Evolutionary conservation across 148 eudicot genomes (phyloP).

Genomic region (Arctostaphylos glauca): DNA sequence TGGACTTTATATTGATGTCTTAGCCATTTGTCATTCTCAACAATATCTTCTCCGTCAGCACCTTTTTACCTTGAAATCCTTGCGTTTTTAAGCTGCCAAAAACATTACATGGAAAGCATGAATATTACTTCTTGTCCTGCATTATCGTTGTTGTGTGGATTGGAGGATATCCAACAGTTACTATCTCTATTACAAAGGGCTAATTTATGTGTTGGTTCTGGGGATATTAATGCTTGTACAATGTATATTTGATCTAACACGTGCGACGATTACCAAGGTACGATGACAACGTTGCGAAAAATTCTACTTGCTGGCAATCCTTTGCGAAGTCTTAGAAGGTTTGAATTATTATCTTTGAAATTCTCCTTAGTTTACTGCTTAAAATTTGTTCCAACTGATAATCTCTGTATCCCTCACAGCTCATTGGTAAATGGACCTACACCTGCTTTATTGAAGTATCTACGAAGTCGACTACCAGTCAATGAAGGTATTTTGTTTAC

Average conservation of each 20-base stretch:
- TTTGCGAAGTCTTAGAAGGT: conserved; percentile 89
- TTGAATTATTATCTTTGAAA: conserved; percentile 11
- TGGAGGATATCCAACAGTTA: not conserved
- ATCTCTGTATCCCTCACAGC: conserved; percentile 34
- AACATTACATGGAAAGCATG: not conserved
- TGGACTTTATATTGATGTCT: not conserved
- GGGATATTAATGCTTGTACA: not conserved
- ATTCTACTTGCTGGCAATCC: conserved; percentile 93
- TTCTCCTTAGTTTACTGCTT: conserved; percentile 11
- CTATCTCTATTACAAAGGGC: not conserved
- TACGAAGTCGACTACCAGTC: conserved; percentile 84
- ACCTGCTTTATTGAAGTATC: conserved; percentile 75
- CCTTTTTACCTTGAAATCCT: not conserved
- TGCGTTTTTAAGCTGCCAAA: not conserved
- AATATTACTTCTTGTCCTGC: not conserved
- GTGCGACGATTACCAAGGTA: conserved; percentile 40
- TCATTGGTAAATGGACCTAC: conserved; percentile 87
- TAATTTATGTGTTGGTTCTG: not conserved
- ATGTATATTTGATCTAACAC: conserved; percentile 19
- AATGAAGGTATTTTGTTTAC: conserved; percentile 61
- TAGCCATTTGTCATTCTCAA: not conserved
- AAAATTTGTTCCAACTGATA: conserved; percentile 5
- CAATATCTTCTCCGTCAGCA: not conserved
- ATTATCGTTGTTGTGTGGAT: not conserved
- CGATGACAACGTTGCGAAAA: conserved; percentile 84